Conservation (phyloP, 2,329 filamentous ascomycete species). For the Curvularia eragrostidis region DNA sequence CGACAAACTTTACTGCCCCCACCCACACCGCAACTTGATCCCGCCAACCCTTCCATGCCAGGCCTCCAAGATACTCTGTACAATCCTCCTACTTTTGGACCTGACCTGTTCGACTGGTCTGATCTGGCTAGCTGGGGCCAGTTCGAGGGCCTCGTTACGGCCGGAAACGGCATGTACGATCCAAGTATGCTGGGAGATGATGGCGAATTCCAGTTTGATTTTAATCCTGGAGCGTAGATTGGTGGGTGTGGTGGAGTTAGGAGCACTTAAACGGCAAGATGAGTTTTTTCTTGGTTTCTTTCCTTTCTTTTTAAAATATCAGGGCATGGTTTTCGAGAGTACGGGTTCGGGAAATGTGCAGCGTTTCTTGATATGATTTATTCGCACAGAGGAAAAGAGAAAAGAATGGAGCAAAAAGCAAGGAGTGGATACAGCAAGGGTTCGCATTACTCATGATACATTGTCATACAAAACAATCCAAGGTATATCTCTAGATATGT, state of each 20-base stretch:
- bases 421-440: not conserved
- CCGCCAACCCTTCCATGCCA: not conserved
- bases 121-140: slow-evolving; percentile 49
- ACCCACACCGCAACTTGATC: slow-evolving; percentile 2
- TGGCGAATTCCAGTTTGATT: slow-evolving; percentile 12
- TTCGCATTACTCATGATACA: not conserved
- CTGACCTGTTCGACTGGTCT: slow-evolving; percentile 34
- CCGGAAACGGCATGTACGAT: slow-evolving; percentile 44
- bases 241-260: not conserved
- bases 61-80: not conserved
- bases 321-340: too few relatives aligned
- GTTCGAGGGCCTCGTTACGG: slow-evolving; percentile 48
- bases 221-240: not conserved
- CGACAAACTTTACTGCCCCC: slow-evolving; percentile 7
- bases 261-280: not conserved
- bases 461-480: not conserved
- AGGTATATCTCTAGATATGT: not conserved
- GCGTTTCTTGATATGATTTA: not conserved
- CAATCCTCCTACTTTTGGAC: slow-evolving; percentile 23
- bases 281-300: not conserved
- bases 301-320: not conserved
- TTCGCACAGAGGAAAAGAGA: not conserved
- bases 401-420: not conserved
- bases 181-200: slow-evolving; percentile 34
- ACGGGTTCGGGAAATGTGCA: too few relatives aligned